Evolutionary conservation across 2,329 filamentous ascomycete genomes (phyloP).

Genomic region (Calonectria hongkongensis): DNA sequence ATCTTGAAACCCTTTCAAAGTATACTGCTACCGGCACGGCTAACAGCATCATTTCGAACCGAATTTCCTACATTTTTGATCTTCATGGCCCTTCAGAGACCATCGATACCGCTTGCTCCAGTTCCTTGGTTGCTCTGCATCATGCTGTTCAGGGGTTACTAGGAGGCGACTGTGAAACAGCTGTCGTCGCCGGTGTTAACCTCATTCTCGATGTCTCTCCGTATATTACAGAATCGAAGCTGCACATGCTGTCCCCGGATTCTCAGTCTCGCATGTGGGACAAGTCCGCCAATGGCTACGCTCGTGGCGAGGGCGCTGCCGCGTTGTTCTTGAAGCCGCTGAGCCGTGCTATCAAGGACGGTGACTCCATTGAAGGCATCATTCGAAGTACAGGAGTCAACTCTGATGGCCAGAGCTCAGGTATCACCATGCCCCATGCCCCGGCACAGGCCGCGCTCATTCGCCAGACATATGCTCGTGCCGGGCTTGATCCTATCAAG

Average conservation of each 20-base stretch:
- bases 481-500: slow-evolving; percentile 60
- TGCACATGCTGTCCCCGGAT: slow-evolving; percentile 27
- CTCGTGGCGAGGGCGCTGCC: slow-evolving; percentile 18
- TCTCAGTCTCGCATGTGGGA: slow-evolving; percentile 24
- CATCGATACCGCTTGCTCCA: slow-evolving; percentile 63
- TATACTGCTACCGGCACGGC: slow-evolving; percentile 39
- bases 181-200: slow-evolving; percentile 46
- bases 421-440: slow-evolving; percentile 62
- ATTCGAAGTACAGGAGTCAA: slow-evolving; percentile 51
- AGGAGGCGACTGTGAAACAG: slow-evolving; percentile 38
- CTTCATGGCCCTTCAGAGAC: slow-evolving; percentile 51
- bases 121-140: slow-evolving; percentile 60
- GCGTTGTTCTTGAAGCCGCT: slow-evolving; percentile 18
- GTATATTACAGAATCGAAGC: slow-evolving; percentile 5
- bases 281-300: slow-evolving; percentile 14
- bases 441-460: slow-evolving; percentile 64
- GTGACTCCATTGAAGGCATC: slow-evolving; percentile 50
- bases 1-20: slow-evolving; percentile 15
- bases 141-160: slow-evolving; percentile 44
- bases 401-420: slow-evolving; percentile 45
- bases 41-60: slow-evolving; percentile 43
- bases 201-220: slow-evolving; percentile 41
- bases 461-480: slow-evolving; percentile 59
- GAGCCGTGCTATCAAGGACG: slow-evolving; percentile 61
- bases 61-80: slow-evolving; percentile 50